phyloP scores from a whole-genome alignment of 2,329 filamentous ascomycete species.

The Colletotrichum abscissum region DNA sequence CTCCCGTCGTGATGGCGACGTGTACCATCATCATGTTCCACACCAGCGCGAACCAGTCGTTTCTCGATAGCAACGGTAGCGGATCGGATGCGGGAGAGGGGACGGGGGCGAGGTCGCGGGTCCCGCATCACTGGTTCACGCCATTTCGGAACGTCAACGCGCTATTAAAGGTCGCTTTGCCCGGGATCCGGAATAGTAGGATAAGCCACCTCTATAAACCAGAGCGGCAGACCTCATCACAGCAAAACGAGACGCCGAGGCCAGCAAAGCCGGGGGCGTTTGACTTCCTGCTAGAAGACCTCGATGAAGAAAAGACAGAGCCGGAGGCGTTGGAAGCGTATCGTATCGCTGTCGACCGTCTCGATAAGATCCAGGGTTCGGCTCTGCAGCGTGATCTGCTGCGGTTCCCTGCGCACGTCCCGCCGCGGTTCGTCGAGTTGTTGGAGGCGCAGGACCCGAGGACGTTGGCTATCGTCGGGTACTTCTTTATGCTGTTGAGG shows the following conservation, averaged over 20 bases:
- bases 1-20: neutral
- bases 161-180: neutral
- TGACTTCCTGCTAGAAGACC: neutral
- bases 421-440: neutral
- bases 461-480: neutral
- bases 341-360: neutral
- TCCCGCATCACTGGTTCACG: neutral
- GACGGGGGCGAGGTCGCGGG: neutral
- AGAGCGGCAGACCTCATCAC: neutral
- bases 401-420: neutral
- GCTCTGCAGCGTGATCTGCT: neutral
- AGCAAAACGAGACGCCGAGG: neutral
- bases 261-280: neutral
- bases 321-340: neutral
- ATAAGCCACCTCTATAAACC: neutral
- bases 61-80: neutral
- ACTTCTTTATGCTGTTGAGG: neutral
- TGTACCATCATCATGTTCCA: neutral
- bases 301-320: neutral
- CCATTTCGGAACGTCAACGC: neutral
- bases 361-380: neutral
- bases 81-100: too few species aligned
- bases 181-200: neutral
- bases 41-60: neutral
- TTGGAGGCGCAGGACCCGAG: neutral